Base-by-base conservation (phyloP, 1,139 yeast genomes). In the Meyerozyma guilliermondii region DNA sequence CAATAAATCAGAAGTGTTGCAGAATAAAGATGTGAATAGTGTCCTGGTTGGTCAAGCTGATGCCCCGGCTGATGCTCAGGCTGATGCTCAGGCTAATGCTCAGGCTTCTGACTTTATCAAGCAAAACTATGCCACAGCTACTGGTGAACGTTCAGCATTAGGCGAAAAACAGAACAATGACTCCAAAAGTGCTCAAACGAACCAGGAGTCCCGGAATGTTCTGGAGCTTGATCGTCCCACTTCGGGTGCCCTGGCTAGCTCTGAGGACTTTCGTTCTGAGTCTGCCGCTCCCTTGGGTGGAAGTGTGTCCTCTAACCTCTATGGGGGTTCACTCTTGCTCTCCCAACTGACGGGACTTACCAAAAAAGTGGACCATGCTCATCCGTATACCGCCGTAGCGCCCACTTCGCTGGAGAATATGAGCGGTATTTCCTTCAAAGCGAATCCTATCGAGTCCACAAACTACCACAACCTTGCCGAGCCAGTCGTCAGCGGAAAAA, bases 401-500 rank as follows among this genome's bases (percentile, higher is more conserved):
- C 23, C 36, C 36, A 20, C 23, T n/a, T 33, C 36, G 36, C 13
- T 20, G 24, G 36, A 33, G 11, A 16, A 9, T 0, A 55, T 56
- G 17, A 59, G 66, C 40, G 74, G 72, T 1, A 63, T 69, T 6
- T 66, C 74, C 1, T 68, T 69, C 48, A 60, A 60, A 41, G 71
- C 73, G 1, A 63, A 65, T 37, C 68, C 65, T 1, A 55, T 59
- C 35, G 59, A 65, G 39, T 43, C 50, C 38, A 38, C 51, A 24
- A 48, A 54, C 20, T 33, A 33, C 24, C 29, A 13, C 4, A 56
- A 53, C 9, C 44, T 60, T 18, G 71, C 73, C 0, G 63, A 62
- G 42, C 73, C 74, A 0, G 63, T 66, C 1, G 63, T 54, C n/a
- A 66, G 70, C 5, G 63, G 57, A 43, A 63, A 63, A 41, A 64